These are phyloP conservation scores for Jacaranda copaia DNA, from an alignment of 257 asterid genomes.

Conservation along the genomic window DNA sequence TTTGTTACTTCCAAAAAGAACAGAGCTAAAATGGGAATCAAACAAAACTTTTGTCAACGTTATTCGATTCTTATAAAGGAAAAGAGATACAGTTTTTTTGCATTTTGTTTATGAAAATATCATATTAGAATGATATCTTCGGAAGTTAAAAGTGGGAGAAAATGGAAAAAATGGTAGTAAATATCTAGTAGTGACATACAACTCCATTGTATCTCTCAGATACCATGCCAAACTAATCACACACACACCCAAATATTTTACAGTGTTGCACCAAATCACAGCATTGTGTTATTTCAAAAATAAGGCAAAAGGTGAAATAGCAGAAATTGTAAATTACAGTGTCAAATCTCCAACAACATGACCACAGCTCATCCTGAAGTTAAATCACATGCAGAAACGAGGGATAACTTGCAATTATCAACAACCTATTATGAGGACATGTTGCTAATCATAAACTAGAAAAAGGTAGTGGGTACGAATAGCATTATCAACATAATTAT, in stretches of 20 bases:
- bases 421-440: background rate
- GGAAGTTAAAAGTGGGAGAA: background rate
- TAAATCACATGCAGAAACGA: constrained; percentile 11
- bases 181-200: constrained; percentile 1
- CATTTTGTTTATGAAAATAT: background rate
- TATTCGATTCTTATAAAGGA: background rate
- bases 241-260: background rate
- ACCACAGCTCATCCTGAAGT: constrained; percentile 12
- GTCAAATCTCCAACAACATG: background rate
- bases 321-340: background rate
- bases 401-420: background rate
- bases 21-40: background rate
- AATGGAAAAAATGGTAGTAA: background rate
- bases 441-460: constrained; percentile 7
- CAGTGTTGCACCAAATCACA: background rate
- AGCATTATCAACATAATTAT: constrained; percentile 20
- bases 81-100: background rate
- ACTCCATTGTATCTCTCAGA: background rate
- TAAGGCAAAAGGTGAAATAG: constrained; percentile 2
- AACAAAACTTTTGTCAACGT: background rate
- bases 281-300: background rate
- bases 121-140: background rate
- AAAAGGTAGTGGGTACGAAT: background rate
- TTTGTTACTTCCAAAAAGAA: constrained; percentile 1
- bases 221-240: constrained; percentile 16